Base-by-base conservation (phyloP, 768 basidiomycete genomes). In the Inosperma sp. region DNA sequence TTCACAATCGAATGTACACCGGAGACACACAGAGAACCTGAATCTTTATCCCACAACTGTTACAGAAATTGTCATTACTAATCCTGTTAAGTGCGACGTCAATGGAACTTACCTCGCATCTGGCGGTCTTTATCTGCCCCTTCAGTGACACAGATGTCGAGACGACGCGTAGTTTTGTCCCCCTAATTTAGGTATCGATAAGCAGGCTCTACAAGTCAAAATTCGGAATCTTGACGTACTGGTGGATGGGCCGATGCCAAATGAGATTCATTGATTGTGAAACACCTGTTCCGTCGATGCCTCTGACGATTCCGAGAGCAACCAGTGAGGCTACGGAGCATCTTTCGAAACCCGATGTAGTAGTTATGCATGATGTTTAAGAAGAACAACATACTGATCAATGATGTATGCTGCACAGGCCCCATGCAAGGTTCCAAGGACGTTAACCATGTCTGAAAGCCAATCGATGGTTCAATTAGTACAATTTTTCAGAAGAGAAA, bases 371-470 rank as follows among this genome's bases (percentile, higher is more conserved):
- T 19, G 3, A 39, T 8, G 19, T n/a, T 27, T 19, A 13, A 16
- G 6, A 36, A 7, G 29, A 26, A 27, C 12, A 31, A 64, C 78
- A 22, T 54, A 78, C 82, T 70, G 68, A 63, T 82, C 81, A 25
- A 82, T 70, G 25, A 83, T 67, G 54, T 80, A 73, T 0, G 76
- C 79, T 4, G 77, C 72, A 57, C 80, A 83, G 5, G 69, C 80
- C 2, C 81, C 82, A 45, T 83, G 82, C n/a, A 83, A 49, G 14
- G 66, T 71, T 7, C 74, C 69, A 45, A 61, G 62, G 13, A 68
- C 57, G 43, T 82, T 82, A 53, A 79, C 67, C 81, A 83, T 82
- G 48, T 82, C 82, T 83, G 43, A 3, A 10, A 45, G 31, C n/a
- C n/a, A n/a, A n/a, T n/a, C n/a, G n/a, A 16, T 16, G 13, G 16